Evolutionary conservation across 73 alveolate genomes (phyloP), one percentile per base, ranked within the genome.

Genomic region (Symbiodinium natans): DNA sequence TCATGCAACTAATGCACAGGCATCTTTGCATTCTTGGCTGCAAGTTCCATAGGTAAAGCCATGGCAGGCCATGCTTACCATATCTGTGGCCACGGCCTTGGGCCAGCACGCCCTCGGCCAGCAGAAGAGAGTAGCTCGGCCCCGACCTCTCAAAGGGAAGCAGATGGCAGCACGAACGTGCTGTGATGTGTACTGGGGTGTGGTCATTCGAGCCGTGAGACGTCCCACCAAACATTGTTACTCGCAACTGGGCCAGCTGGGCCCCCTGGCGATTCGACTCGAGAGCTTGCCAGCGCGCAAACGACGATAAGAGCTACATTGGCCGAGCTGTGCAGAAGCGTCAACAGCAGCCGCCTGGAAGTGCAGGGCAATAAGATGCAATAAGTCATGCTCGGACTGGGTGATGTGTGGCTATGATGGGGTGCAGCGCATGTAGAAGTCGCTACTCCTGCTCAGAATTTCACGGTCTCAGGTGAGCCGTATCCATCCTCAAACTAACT

Each of bases 321-420:
- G 74, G 42, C 33, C 29, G 36, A 40, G 36, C 74, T 36, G 54
- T 63, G 95, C 34, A 68, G 86, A 33, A 68, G 73, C 36, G 95
- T 83, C 33, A 88, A 46, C 71, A 88, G 19, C 36, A 88, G 95
- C 33, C 95, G 95, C 95, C 95, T 88, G 17, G 54, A 29, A 31
- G 36, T 46, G 59, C 59, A 13, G 59, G 59, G n/a, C n/a, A n/a
- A n/a, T n/a, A n/a, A n/a, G n/a, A n/a, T n/a, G n/a, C n/a, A n/a
- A n/a, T n/a, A n/a, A n/a, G n/a, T n/a, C n/a, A n/a, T n/a, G n/a
- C n/a, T n/a, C n/a, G n/a, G n/a, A n/a, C n/a, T n/a, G n/a, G n/a
- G n/a, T n/a, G n/a, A n/a, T n/a, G n/a, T n/a, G n/a, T n/a, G n/a
- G n/a, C n/a, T n/a, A n/a, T n/a, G n/a, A n/a, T n/a, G n/a, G n/a